phyloP scores from a whole-genome alignment of 2,329 filamentous ascomycete genomes.

The Colletotrichum liaoningense region DNA sequence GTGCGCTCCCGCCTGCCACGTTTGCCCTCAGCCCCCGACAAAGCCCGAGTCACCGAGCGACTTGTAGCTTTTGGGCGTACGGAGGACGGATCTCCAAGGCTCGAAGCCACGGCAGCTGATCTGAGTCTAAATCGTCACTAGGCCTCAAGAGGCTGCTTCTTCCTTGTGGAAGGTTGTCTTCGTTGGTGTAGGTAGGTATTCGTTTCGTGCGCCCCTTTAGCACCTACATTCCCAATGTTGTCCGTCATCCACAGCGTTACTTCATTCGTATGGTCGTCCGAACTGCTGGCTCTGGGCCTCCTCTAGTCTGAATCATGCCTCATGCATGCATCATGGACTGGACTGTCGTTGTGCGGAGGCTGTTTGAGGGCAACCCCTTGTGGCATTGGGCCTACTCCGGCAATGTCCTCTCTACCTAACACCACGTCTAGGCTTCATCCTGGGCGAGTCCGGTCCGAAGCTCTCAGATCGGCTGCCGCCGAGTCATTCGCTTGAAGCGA shows the following conservation, averaged over 20 bases:
- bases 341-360: constrained; percentile 8
- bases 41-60: neutral
- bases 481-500: constrained; percentile 29
- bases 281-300: constrained; percentile 19
- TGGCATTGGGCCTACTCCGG: constrained; percentile 3
- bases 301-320: constrained; percentile 24
- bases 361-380: neutral
- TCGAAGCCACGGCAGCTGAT: neutral
- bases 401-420: neutral
- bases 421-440: constrained; percentile 8
- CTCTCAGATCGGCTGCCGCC: constrained; percentile 23
- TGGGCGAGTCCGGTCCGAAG: constrained; percentile 26
- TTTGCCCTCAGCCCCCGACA: constrained; percentile 9
- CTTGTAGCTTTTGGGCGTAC: constrained; percentile 1
- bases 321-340: constrained; percentile 19
- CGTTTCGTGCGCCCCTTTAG: constrained; percentile 9
- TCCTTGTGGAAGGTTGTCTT: neutral
- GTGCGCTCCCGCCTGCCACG: constrained; percentile 28
- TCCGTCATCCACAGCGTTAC: neutral
- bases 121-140: neutral
- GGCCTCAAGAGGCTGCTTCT: constrained; percentile 1
- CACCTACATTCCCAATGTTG: neutral
- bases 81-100: neutral
- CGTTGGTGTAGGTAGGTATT: neutral
- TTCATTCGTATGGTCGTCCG: constrained; percentile 24